These are phyloP conservation scores for Flaveria linearis DNA, from an alignment of 129 eudicot species.

Conservation along the genomic window DNA sequence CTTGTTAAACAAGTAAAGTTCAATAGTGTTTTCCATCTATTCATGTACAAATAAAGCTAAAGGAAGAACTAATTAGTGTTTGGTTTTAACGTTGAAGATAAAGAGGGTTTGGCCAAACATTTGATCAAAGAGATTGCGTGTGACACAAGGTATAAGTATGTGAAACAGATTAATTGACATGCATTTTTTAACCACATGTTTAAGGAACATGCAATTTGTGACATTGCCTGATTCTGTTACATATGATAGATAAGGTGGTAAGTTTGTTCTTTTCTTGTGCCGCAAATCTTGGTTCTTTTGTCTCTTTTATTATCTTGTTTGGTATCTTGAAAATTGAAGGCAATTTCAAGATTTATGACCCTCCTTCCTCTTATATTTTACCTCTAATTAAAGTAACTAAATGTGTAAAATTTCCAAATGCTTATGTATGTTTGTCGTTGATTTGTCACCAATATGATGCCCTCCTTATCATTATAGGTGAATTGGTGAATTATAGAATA, in stretches of 20 bases:
- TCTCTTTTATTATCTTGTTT: conserved; percentile 9
- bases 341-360: conserved; percentile 27
- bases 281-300: conserved; percentile 35
- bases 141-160: conserved; percentile 34
- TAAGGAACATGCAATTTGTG: conserved; percentile 40
- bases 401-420: conserved; percentile 9
- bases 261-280: conserved; percentile 33
- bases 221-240: conserved; percentile 44
- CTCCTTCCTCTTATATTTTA: conserved; percentile 26
- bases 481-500: not conserved
- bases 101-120: conserved; percentile 22
- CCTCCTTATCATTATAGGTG: not conserved
- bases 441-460: not conserved
- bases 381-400: conserved; percentile 16
- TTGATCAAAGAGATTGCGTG: conserved; percentile 30
- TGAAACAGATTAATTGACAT: conserved; percentile 37
- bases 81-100: conserved; percentile 22
- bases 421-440: conserved; percentile 22
- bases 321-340: conserved; percentile 22
- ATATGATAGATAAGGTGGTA: conserved; percentile 35
- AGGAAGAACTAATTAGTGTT: not conserved
- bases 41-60: not conserved
- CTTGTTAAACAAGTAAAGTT: not conserved
- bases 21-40: not conserved
- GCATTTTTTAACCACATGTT: conserved; percentile 38